phyloP scores from a whole-genome alignment of 192 early-diverging fungal genomes.

The Gigaspora rosea region DNA sequence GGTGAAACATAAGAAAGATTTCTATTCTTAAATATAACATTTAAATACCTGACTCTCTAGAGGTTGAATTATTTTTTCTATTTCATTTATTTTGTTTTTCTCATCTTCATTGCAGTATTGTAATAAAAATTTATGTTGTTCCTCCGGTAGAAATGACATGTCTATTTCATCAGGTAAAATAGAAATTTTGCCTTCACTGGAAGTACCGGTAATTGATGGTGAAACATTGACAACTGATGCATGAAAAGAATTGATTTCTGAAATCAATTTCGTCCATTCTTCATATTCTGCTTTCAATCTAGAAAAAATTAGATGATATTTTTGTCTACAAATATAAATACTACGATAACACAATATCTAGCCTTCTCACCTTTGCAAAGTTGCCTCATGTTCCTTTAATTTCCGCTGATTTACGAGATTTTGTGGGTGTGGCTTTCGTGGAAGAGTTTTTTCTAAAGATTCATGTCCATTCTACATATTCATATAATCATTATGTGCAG shows the following conservation, averaged over 20 bases:
- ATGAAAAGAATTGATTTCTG: conserved; percentile 17
- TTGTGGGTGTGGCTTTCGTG: conserved; percentile 47
- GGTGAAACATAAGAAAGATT: not conserved
- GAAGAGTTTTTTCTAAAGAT: not conserved
- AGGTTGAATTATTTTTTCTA: not conserved
- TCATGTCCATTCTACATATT: not conserved
- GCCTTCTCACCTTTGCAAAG: conserved; percentile 31
- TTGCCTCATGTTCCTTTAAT: conserved; percentile 32
- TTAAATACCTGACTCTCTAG: conserved; percentile 19
- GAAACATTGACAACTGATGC: conserved; percentile 15
- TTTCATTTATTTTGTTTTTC: not conserved
- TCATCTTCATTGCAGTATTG: conserved; percentile 25
- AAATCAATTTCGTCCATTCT: conserved; percentile 17
- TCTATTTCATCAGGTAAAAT: conserved; percentile 15
- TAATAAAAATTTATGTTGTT: conserved; percentile 31
- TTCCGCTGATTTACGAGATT: conserved; percentile 40
- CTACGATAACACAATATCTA: not conserved
- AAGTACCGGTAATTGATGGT: conserved; percentile 1
- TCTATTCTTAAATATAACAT: not conserved
- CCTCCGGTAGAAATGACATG: conserved; percentile 17
- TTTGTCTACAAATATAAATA: not conserved
- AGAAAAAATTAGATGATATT: not conserved
- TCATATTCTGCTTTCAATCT: conserved; percentile 31
- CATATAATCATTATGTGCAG: not conserved
- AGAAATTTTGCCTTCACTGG: not conserved